Percentiles rank a stretch among this genome's conserved stretches.
Conservation (phyloP, 768 basidiomycete genomes). For the Tephrocybe sp. region DNA sequence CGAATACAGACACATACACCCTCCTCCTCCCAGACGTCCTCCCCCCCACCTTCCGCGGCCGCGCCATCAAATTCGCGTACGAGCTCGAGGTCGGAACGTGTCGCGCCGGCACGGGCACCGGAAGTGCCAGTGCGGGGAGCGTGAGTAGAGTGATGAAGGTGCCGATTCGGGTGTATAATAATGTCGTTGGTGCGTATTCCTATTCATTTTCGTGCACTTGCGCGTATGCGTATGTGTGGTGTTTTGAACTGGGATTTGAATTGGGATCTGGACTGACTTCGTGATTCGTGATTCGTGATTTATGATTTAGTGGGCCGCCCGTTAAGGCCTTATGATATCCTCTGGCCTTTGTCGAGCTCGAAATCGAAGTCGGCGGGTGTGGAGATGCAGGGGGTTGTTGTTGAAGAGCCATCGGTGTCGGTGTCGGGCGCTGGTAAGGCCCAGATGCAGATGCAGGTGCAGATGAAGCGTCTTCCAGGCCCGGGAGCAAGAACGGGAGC, state of each 20-base stretch:
- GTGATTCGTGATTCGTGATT: no score
- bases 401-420: no score
- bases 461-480: conserved; percentile 29
- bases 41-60: conserved; percentile 89
- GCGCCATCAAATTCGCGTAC: conserved; percentile 82
- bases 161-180: conserved; percentile 87
- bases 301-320: conserved; percentile 49
- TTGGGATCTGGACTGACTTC: no score
- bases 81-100: conserved; percentile 88
- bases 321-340: conserved; percentile 72
- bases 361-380: no score
- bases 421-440: conserved; percentile 29
- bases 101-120: conserved; percentile 45
- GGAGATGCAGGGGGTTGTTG: no score
- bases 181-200: conserved; percentile 65
- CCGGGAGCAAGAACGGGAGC: not conserved
- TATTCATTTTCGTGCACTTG: not conserved
- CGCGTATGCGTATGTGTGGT: no score
- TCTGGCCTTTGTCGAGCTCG: conserved; percentile 65
- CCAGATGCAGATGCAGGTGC: conserved; percentile 32
- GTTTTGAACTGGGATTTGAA: no score
- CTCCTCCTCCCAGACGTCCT: conserved; percentile 72
- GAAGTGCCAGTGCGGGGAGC: conserved; percentile 40
- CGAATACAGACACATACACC: conserved; percentile 68
- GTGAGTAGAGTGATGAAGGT: conserved; percentile 83